Conservation (phyloP, 129 eudicot species). For the Helianthus tuberosus region DNA sequence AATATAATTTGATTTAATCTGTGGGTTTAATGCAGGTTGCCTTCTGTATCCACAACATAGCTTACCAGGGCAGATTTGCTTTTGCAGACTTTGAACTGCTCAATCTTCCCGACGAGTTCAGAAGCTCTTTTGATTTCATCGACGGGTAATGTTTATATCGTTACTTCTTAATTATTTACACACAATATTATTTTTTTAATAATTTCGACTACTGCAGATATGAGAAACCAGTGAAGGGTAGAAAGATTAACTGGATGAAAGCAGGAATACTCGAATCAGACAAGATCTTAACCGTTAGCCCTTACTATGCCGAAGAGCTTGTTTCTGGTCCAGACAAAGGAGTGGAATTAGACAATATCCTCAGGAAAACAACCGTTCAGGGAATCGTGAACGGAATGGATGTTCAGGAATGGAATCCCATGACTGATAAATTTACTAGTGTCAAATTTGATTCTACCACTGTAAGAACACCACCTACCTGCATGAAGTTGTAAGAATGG, state of each 20-base stretch:
- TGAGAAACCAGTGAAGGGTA: conserved; percentile 57
- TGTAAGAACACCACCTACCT: no score
- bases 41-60: conserved; percentile 75
- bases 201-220: conserved; percentile 37
- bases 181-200: not conserved
- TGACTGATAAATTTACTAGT: conserved; percentile 54
- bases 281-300: conserved; percentile 57
- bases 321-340: conserved; percentile 53
- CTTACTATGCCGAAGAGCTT: conserved; percentile 61
- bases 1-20: not conserved
- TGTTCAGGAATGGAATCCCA: conserved; percentile 66
- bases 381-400: conserved; percentile 74
- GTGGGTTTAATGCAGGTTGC: conserved; percentile 43
- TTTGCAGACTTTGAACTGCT: conserved; percentile 59
- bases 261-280: conserved; percentile 60
- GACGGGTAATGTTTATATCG: conserved; percentile 49
- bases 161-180: not conserved
- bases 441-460: conserved; percentile 55
- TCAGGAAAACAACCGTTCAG: conserved; percentile 41
- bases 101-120: conserved; percentile 60
- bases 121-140: conserved; percentile 63
- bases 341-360: conserved; percentile 53
- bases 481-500: not conserved
- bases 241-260: conserved; percentile 72
- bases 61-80: conserved; percentile 73